Base-by-base conservation (phyloP, 345 rosid genomes). In the Acer yangbiense region DNA sequence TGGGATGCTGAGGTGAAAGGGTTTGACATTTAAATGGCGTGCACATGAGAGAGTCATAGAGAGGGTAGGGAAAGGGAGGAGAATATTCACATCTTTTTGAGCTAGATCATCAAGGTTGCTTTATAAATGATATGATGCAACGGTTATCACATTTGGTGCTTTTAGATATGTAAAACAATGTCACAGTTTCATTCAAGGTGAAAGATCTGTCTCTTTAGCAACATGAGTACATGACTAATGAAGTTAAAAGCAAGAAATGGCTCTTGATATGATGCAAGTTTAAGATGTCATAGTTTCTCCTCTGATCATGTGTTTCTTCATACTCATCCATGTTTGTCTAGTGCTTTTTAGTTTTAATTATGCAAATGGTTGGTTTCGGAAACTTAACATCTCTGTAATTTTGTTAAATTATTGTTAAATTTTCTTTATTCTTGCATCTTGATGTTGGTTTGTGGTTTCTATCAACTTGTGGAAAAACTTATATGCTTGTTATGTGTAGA, bases 401-500 rank as follows among this genome's bases (percentile, higher is more conserved):
- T 58, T 78, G 12, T 12, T 18, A 29, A 13, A 65, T 77, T 44
- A 27, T 68, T 54, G 50, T 46, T 8, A 20, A 5, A 6, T 8
- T 69, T 44, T 58, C 0, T 62, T 9, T 3, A 3, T 72, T 12
- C 43, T 20, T 44, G 17, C 21, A 25, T 61, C 32, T 14, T 20
- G 35, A 61, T 23, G 41, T 46, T n/a, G 11, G 60, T 25, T 32
- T 69, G 16, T 62, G 68, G 76, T 61, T 50, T 39, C 25, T 62
- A 61, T 61, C 16, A 66, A 17, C 71, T 39, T 32, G 44, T 65
- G 55, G 44, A 69, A 68, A 69, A 69, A 21, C 41, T 44, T 71
- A 44, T 77, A 48, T 41, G 32, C 39, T 46, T 52, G 9, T 77
- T 65, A 60, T 73, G 18, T 83, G 89, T 93, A 94, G 98, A 94